Evolutionary conservation across 177 flowering plant species (phyloP).

Genomic region (Vitis hybrid): DNA sequence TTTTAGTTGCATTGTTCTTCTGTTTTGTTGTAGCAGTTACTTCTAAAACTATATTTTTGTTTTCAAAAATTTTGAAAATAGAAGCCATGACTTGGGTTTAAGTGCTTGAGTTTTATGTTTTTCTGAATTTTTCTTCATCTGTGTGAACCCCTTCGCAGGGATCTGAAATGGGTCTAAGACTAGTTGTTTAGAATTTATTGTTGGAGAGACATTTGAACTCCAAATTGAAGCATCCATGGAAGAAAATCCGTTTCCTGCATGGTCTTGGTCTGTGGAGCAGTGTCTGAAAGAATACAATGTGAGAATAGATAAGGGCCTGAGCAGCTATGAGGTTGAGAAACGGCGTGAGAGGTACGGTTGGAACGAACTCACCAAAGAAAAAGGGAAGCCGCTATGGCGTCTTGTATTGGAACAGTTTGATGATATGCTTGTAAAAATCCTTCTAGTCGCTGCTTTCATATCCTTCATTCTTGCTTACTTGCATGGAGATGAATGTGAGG

Average conservation of each 20-base stretch:
- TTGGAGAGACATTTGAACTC: conserved; percentile 9
- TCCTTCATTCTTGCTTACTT: conserved; percentile 72
- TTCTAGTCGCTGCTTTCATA: conserved; percentile 75
- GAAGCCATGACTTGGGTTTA: no score
- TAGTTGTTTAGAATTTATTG: neutral
- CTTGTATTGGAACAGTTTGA: conserved; percentile 86
- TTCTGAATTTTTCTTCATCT: neutral
- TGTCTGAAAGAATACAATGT: conserved; percentile 78
- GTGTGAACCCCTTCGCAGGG: conserved; percentile 12
- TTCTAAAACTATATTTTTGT: no score
- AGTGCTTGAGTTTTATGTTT: no score
- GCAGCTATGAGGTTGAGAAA: conserved; percentile 66
- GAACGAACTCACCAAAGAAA: conserved; percentile 82
- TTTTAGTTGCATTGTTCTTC: no score
- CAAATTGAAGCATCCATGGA: conserved; percentile 39
- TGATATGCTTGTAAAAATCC: conserved; percentile 82
- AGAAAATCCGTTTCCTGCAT: conserved; percentile 67
- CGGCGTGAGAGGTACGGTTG: conserved; percentile 64
- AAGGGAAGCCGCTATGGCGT: conserved; percentile 77
- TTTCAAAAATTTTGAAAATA: no score
- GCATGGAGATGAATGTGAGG: conserved; percentile 47
- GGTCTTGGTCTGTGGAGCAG: conserved; percentile 85
- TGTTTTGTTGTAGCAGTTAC: no score
- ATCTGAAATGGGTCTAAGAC: conserved; percentile 2
- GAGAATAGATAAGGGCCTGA: conserved; percentile 70